Conservation (phyloP, 192 early-diverging fungal species). For the Mortierella hygrophila region DNA sequence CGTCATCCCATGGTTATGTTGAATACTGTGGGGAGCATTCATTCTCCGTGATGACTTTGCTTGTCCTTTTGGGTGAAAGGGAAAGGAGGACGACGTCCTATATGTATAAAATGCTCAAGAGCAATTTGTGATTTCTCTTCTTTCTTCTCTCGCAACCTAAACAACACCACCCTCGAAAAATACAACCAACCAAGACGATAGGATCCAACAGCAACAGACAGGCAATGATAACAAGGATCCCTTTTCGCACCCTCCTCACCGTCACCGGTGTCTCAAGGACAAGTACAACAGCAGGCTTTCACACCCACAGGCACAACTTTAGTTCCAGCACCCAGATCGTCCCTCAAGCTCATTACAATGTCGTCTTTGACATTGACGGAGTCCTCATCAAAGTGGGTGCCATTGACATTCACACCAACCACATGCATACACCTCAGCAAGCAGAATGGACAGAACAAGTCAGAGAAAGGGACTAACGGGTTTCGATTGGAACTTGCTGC, state of each 20-base stretch:
- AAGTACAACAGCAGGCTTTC: not conserved
- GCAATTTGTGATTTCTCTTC: not conserved
- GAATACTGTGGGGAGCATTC: not conserved
- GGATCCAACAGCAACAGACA: not conserved
- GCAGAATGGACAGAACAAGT: not conserved
- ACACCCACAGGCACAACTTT: not conserved
- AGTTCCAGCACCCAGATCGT: slow-evolving; percentile 2
- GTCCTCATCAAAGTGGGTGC: slow-evolving; percentile 82
- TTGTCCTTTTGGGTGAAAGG: not conserved
- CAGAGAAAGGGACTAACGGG: not conserved
- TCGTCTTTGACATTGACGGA: slow-evolving; percentile 88
- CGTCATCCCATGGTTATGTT: not conserved
- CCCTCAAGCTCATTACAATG: slow-evolving; percentile 48
- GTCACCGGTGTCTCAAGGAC: not conserved
- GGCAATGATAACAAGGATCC: slow-evolving; percentile 24
- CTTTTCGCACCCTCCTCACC: slow-evolving; percentile 18
- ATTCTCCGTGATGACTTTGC: not conserved
- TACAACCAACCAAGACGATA: not conserved
- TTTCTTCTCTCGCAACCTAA: not conserved
- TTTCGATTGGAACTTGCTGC: not conserved
- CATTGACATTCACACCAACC: not conserved
- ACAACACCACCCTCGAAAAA: not conserved
- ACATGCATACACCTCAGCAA: not conserved
- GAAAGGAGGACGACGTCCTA: not conserved
- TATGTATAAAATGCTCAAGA: not conserved